A percentile compares a stretch with the other conserved stretches of the same genome.
These are phyloP conservation scores for Globisporangium heterothallicum DNA, from an alignment of 352 stramenopile genomes.

Conservation along the genomic window DNA sequence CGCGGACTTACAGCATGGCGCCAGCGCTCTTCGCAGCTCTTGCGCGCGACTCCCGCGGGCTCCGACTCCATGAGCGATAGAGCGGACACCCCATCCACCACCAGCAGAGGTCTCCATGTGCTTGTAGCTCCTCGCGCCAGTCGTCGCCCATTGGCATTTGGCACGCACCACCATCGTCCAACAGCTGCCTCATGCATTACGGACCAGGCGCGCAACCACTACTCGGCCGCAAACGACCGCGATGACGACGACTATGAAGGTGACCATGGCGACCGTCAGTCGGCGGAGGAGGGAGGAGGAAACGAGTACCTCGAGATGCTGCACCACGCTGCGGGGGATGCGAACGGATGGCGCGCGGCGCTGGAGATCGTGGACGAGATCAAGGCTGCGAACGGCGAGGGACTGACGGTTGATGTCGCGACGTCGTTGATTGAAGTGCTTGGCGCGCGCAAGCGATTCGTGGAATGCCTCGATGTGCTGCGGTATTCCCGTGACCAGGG, in stretches of 20 bases:
- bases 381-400: conserved; percentile 21
- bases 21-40: conserved; percentile 3
- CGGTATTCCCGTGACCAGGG: conserved; percentile 60
- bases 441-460: conserved; percentile 27
- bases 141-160: conserved; percentile 4
- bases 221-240: conserved; percentile 10
- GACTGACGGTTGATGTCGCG: conserved; percentile 37
- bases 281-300: neutral
- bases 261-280: neutral
- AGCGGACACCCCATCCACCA: conserved; percentile 1
- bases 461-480: conserved; percentile 62
- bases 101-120: conserved; percentile 12
- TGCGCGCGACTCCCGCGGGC: neutral
- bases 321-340: conserved; percentile 5
- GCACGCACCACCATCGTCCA: neutral
- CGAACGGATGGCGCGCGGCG: conserved; percentile 27
- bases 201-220: conserved; percentile 5
- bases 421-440: conserved; percentile 65
- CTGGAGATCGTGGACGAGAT: conserved; percentile 56
- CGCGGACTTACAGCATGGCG: conserved; percentile 9
- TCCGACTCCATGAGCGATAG: too few relatives aligned
- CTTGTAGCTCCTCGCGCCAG: conserved; percentile 7
- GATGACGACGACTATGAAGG: conserved; percentile 1
- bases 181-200: neutral
- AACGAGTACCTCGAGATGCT: conserved; percentile 15